These are phyloP conservation scores for Saturnispora mendoncae DNA, from an alignment of 805 yeast genomes.

Conservation along the genomic window DNA sequence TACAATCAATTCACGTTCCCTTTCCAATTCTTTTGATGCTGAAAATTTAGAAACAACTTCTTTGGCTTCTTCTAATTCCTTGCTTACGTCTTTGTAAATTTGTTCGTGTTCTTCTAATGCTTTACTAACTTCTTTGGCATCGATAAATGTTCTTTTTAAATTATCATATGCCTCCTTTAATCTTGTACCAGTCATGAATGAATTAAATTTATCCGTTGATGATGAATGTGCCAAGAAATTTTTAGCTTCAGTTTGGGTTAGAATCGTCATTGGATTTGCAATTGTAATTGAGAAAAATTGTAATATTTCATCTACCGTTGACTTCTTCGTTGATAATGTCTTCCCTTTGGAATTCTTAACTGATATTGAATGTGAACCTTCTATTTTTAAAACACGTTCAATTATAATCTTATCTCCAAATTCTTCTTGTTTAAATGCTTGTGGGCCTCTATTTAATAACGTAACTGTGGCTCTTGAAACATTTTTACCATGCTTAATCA, in stretches of 20 bases:
- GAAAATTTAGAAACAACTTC: constrained; percentile 32
- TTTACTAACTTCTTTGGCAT: constrained; percentile 34
- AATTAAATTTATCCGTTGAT: constrained; percentile 60
- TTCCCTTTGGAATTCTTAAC: constrained; percentile 46
- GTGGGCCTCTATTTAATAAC: constrained; percentile 56
- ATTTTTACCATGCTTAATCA: constrained; percentile 69
- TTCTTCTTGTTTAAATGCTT: constrained; percentile 51
- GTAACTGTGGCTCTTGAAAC: constrained; percentile 61
- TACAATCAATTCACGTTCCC: constrained; percentile 32
- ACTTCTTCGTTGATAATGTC: constrained; percentile 50
- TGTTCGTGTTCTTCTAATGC: constrained; percentile 31
- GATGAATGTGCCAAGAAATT: constrained; percentile 75
- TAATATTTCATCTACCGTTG: constrained; percentile 58
- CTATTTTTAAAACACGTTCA: constrained; percentile 54
- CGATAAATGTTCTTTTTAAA: constrained; percentile 34
- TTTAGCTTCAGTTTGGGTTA: constrained; percentile 91
- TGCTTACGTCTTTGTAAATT: constrained; percentile 26
- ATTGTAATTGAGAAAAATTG: constrained; percentile 68
- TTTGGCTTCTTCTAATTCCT: constrained; percentile 35
- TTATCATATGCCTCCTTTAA: constrained; percentile 57
- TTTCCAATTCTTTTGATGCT: constrained; percentile 34
- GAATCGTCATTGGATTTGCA: constrained; percentile 84
- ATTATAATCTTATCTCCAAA: constrained; percentile 65
- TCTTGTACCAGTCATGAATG: constrained; percentile 74
- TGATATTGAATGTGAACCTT: constrained; percentile 44